Conservation (phyloP, 2,329 filamentous ascomycete genomes). For the Onygena corvina region DNA sequence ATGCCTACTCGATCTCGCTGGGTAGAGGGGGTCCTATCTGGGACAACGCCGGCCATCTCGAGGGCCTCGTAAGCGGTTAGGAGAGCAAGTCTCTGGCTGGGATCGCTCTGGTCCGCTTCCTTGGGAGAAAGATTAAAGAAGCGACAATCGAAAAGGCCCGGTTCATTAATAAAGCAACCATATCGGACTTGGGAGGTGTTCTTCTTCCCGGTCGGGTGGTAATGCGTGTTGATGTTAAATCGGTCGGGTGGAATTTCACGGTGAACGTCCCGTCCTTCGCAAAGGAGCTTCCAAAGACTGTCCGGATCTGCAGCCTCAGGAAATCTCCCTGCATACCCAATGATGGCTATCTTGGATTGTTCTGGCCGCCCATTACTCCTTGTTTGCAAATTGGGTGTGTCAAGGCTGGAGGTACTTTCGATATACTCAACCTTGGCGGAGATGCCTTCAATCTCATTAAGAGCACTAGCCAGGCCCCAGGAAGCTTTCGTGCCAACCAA, state of each 20-base stretch:
- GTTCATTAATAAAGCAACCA: conserved; percentile 41
- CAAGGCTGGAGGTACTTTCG: too few relatives aligned
- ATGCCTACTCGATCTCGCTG: conserved; percentile 54
- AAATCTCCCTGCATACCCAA: too few relatives aligned
- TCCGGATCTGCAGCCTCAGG: too few relatives aligned
- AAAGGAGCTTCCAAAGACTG: too few relatives aligned
- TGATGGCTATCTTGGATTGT: too few relatives aligned
- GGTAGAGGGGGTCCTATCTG: conserved; percentile 57
- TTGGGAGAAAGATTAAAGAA: conserved; percentile 75
- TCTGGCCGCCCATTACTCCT: too few relatives aligned
- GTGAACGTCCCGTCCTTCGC: conserved; percentile 20
- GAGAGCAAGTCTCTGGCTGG: conserved; percentile 61
- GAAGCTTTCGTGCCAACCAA: too few relatives aligned
- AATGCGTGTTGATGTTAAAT: conserved; percentile 24
- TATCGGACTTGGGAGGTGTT: conserved; percentile 18
- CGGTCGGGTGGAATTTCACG: conserved; percentile 23
- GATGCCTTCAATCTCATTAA: too few relatives aligned
- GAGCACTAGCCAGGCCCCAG: too few relatives aligned
- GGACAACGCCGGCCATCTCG: conserved; percentile 68
- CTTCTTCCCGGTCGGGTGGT: conserved; percentile 15
- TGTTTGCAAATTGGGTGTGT: too few relatives aligned
- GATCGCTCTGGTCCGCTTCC: conserved; percentile 63
- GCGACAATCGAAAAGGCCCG: conserved; percentile 58
- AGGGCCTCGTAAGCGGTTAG: conserved; percentile 69
- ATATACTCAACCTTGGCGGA: too few relatives aligned